phyloP scores from a whole-genome alignment of 345 rosid species.

The Camelina laxa region DNA sequence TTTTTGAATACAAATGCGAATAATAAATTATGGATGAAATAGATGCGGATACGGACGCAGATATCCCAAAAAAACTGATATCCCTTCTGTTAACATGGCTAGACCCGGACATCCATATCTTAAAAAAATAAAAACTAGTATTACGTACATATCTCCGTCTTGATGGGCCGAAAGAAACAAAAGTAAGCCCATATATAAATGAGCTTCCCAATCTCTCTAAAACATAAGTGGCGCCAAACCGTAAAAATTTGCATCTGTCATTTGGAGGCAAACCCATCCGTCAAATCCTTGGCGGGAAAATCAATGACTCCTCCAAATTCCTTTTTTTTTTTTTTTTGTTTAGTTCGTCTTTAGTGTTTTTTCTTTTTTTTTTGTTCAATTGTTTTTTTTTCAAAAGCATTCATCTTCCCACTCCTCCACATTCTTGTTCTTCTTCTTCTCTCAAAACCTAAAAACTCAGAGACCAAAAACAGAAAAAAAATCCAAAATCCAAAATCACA shows the following conservation, averaged over 20 bases:
- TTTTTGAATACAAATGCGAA: too few relatives aligned
- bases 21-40: too few relatives aligned
- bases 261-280: conserved; percentile 40
- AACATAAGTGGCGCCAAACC: conserved; percentile 2
- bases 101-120: too few relatives aligned
- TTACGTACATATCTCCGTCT: too few relatives aligned
- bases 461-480: not conserved
- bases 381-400: not conserved
- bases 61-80: too few relatives aligned
- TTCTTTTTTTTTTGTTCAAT: not conserved
- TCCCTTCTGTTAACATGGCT: too few relatives aligned
- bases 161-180: not conserved
- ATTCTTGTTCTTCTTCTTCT: not conserved
- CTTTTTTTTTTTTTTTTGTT: not conserved
- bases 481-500: not conserved
- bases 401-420: not conserved
- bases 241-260: not conserved
- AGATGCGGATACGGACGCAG: too few relatives aligned
- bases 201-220: not conserved
- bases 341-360: not conserved
- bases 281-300: conserved; percentile 41
- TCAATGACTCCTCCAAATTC: not conserved
- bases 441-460: not conserved
- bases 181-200: not conserved
- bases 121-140: too few relatives aligned